Evolutionary conservation across 2,329 filamentous ascomycete species (phyloP), one percentile per base, ranked within the genome.

Genomic region (Corynespora cassiicola): DNA sequence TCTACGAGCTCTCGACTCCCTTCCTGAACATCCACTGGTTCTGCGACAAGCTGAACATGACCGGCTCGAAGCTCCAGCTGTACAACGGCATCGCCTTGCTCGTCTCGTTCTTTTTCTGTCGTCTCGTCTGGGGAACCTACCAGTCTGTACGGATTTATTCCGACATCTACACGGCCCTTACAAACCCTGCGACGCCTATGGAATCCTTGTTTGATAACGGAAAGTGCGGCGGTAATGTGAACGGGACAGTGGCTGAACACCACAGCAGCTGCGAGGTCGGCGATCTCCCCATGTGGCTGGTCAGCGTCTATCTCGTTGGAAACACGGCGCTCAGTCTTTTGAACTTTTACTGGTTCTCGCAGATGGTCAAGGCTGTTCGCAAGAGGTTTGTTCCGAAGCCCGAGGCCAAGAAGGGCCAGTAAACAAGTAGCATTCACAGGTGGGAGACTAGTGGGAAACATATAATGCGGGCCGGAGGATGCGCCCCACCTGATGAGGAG

Each of bases 21-120:
- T 91, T 94, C 67, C 77, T 94, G 44, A 94, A 94, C 64, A 78
- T 92, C 59, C 89, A 94, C 74, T 94, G 89, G 88, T 92, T 94
- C 74, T 88, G 87, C 70, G 88, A 94, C 72, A 94, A 94, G 73
- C 72, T 92, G 28, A 78, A 82, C 54, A 82, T 89, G 75, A 94
- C 88, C 1, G 89, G 89, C 17, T 84, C 85, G 12, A 76, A 75
- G 41, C 71, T 81, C 14, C 89, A 94, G 70, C 77, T 91, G 11
- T 85, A 88, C 69, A 92, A 94, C 56, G 88, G 88, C 49, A 75
- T 90, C 42, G 66, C 81, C 35, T 79, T 94, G 3, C 79, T 91
- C 30, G 69, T 75, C 44, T 87, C 80, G 17, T 92, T 92, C 70
- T 90, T 91, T 68, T 78, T 74, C 41, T 87, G 85, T 61, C 86